Evolutionary conservation across 768 basidiomycete genomes (phyloP), one percentile per base, ranked within the genome.

Genomic region (Leucogyrophana mollusca): DNA sequence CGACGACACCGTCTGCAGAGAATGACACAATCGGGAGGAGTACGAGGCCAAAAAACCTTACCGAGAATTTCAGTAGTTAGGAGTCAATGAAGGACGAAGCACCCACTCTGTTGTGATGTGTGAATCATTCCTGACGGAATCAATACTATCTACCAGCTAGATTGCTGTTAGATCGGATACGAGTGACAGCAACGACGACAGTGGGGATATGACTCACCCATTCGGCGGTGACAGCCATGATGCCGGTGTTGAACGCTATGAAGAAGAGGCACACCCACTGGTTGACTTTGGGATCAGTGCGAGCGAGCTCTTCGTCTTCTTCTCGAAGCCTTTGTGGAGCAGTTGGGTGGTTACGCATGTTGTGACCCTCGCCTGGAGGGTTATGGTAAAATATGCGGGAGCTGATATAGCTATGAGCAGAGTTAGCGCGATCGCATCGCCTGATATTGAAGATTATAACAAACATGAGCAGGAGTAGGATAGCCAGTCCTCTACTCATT

Each of bases 21-120:
- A 84, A 90, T 3, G 87, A 87, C 7, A 87, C 77, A 41, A 88
- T 65, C 0, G 87, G 87, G 2, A 90, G 74, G 8, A 90, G 69
- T 37, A 88, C 71, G 49, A 90, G 65, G 14, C 87, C 87, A 56
- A 89, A 87, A 82, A 81, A 87, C 56, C 83, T 85, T 37, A 16
- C 16, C 23, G 16, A 40, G 25, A 17, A 3, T 10, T 16, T 32
- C 21, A 35, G 9, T 23, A 18, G 18, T 11, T 6, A 23, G 6
- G 27, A 30, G 46, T 13, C 4, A 32, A 24, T 9, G 40, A 21
- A 11, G 48, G 0, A 0, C 40, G 41, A 14, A 47, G 56, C 16
- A 43, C 74, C 45, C 56, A 85, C 80, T 87, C 85, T 54, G 74
- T 60, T 39, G 67, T 51, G 22, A 87, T 79, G 3, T 60, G 49